A percentile compares a stretch with the other conserved stretches of the same genome.
phyloP scores from a whole-genome alignment of 2,329 filamentous ascomycete species.

The Aspergillus sp. region DNA sequence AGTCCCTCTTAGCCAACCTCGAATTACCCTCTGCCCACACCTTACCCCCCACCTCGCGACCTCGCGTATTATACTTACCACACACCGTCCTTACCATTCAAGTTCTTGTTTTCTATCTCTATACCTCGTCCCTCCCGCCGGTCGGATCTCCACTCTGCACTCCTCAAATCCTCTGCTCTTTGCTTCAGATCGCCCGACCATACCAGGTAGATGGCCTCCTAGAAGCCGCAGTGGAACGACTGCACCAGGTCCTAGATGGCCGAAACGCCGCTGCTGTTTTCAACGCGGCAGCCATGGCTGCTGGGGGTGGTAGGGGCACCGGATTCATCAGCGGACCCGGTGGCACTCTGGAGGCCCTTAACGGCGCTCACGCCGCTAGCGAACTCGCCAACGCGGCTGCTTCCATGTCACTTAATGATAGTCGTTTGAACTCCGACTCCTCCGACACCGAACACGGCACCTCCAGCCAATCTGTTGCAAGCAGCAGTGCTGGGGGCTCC shows the following conservation, averaged over 20 bases:
- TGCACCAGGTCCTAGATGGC: slow-evolving; percentile 86
- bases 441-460: slow-evolving; percentile 40
- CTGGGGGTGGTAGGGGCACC: slow-evolving; percentile 83
- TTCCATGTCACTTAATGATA: slow-evolving; percentile 26
- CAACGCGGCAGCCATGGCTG: slow-evolving; percentile 97
- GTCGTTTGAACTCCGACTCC: slow-evolving; percentile 36
- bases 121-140: slow-evolving; percentile 83
- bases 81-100: slow-evolving; percentile 89
- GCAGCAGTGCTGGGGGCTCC: slow-evolving; percentile 30
- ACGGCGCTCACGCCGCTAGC: slow-evolving; percentile 28
- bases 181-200: slow-evolving; percentile 87
- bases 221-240: slow-evolving; percentile 86
- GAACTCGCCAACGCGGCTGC: slow-evolving; percentile 23
- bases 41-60: slow-evolving; percentile 63
- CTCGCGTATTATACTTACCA: slow-evolving; percentile 85
- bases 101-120: slow-evolving; percentile 87
- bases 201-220: slow-evolving; percentile 91
- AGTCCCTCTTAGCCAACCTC: slow-evolving; percentile 42
- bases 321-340: slow-evolving; percentile 62
- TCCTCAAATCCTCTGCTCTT: slow-evolving; percentile 91
- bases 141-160: slow-evolving; percentile 78
- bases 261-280: slow-evolving; percentile 95
- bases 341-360: slow-evolving; percentile 45
- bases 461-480: slow-evolving; percentile 25
- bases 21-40: slow-evolving; percentile 55